phyloP scores from a whole-genome alignment of 352 stramenopile genomes.

The Phytophthora litchii region DNA sequence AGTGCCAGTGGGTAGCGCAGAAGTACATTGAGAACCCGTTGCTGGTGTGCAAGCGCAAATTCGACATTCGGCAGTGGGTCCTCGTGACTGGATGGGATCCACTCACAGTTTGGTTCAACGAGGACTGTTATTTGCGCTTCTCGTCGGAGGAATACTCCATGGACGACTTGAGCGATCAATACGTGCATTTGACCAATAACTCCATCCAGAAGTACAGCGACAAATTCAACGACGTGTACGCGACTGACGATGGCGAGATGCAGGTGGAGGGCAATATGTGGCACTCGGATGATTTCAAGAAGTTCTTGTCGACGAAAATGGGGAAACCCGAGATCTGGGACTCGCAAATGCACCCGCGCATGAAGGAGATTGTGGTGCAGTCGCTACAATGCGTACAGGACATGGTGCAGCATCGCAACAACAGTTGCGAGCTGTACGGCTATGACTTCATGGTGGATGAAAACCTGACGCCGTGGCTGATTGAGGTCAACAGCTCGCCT shows the following conservation, averaged over 20 bases:
- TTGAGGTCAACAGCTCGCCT: conserved; percentile 93
- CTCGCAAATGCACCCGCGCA: conserved; percentile 64
- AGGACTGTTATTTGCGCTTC: conserved; percentile 93
- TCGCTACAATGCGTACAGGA: conserved; percentile 90
- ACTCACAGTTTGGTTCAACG: conserved; percentile 93
- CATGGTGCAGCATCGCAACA: conserved; percentile 85
- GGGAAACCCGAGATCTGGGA: conserved; percentile 47
- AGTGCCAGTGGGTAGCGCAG: conserved; percentile 88
- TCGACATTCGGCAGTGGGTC: conserved; percentile 94
- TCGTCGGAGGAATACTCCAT: conserved; percentile 84
- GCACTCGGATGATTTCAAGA: conserved; percentile 78
- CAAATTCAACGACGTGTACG: conserved; percentile 87
- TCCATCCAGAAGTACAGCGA: conserved; percentile 93
- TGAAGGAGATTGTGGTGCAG: conserved; percentile 88
- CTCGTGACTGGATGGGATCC: conserved; percentile 94
- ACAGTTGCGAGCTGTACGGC: conserved; percentile 93
- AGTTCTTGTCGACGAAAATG: conserved; percentile 47
- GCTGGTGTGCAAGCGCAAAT: conserved; percentile 89
- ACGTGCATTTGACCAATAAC: conserved; percentile 95
- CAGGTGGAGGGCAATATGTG: conserved; percentile 75
- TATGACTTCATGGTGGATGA: conserved; percentile 96
- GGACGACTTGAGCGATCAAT: conserved; percentile 84
- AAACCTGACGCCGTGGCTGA: conserved; percentile 85
- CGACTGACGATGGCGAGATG: conserved; percentile 66
- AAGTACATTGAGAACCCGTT: conserved; percentile 92